These are phyloP conservation scores for Starmerella gropengiesseri DNA, from an alignment of 805 yeast species.

Conservation along the genomic window DNA sequence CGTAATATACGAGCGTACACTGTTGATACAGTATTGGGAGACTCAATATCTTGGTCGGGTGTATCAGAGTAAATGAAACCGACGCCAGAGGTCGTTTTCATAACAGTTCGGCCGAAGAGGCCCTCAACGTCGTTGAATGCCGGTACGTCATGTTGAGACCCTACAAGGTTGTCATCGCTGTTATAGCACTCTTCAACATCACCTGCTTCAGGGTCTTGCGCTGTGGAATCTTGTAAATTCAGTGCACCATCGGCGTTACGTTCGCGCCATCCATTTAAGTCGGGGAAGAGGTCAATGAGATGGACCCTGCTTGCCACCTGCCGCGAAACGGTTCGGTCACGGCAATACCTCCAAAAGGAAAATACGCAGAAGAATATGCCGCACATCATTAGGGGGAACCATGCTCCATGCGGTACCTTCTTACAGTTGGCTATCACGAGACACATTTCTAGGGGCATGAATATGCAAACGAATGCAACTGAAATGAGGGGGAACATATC, in stretches of 20 bases:
- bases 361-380: constrained; percentile 33
- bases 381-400: constrained; percentile 47
- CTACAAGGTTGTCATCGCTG: neutral
- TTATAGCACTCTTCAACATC: neutral
- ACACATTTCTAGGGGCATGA: constrained; percentile 39
- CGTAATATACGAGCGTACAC: constrained; percentile 33
- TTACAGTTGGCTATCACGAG: constrained; percentile 40
- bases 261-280: neutral
- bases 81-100: constrained; percentile 27
- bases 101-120: neutral
- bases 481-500: constrained; percentile 32
- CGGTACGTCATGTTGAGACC: neutral
- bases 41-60: constrained; percentile 27
- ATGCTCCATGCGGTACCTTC: constrained; percentile 49
- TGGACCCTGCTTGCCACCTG: constrained; percentile 12
- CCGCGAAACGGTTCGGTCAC: constrained; percentile 24
- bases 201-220: neutral
- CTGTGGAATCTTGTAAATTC: too few relatives aligned
- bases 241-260: too few relatives aligned
- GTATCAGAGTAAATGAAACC: constrained; percentile 36
- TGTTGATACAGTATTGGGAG: constrained; percentile 39
- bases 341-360: constrained; percentile 40
- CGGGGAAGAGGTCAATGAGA: constrained; percentile 14
- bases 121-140: constrained; percentile 1
- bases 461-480: constrained; percentile 31